phyloP scores from a whole-genome alignment of 208 protist species.

The Angomonas desouzai region DNA sequence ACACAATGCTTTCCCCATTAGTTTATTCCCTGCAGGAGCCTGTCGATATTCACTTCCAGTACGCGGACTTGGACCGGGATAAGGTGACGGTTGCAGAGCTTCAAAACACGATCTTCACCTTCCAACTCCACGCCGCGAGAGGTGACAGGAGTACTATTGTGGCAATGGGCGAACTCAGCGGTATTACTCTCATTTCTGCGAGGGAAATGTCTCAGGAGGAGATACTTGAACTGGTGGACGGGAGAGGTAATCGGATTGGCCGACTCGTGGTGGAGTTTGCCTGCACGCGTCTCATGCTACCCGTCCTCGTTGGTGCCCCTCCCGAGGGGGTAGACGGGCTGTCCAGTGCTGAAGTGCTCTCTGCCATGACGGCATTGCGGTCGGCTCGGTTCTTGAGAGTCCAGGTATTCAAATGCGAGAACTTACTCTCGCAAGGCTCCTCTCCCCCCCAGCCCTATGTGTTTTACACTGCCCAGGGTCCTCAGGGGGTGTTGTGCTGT shows the following conservation, averaged over 20 bases:
- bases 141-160: slow-evolving; percentile 37
- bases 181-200: slow-evolving; percentile 42
- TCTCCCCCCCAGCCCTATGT: slow-evolving; percentile 65
- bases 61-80: slow-evolving; percentile 50
- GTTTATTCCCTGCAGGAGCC: slow-evolving; percentile 53
- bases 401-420: slow-evolving; percentile 60
- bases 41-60: slow-evolving; percentile 68
- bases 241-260: slow-evolving; percentile 38
- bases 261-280: slow-evolving; percentile 46
- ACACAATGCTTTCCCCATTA: slow-evolving; percentile 74
- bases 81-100: slow-evolving; percentile 50
- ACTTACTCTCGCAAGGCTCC: slow-evolving; percentile 18
- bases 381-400: slow-evolving; percentile 59
- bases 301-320: slow-evolving; percentile 46
- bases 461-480: slow-evolving; percentile 70
- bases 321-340: slow-evolving; percentile 17
- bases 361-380: slow-evolving; percentile 65
- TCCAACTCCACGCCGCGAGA: slow-evolving; percentile 63
- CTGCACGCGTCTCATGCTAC: slow-evolving; percentile 56
- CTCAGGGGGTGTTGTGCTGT: slow-evolving; percentile 32
- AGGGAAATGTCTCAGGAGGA: slow-evolving; percentile 47
- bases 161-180: slow-evolving; percentile 74
- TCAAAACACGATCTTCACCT: slow-evolving; percentile 50
- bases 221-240: slow-evolving; percentile 40
- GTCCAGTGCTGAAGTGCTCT: slow-evolving; percentile 29